Evolutionary conservation across 805 yeast species (phyloP).

Genomic region (Wickerhamiella azymoides): DNA sequence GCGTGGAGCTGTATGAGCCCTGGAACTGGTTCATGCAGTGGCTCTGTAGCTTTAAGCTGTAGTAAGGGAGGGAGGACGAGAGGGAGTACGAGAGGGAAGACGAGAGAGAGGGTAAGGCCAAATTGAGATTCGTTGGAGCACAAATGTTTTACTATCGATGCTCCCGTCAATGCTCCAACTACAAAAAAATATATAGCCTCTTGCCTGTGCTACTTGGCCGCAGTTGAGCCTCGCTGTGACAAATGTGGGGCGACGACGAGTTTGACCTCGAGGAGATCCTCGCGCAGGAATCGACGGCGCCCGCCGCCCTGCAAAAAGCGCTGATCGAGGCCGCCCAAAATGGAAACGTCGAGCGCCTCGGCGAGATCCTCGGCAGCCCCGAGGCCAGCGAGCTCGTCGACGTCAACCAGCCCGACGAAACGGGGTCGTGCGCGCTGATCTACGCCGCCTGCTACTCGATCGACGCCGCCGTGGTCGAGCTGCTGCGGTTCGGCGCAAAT

Average conservation of each 20-base stretch:
- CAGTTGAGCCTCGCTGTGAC: neutral
- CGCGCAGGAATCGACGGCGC: slow-evolving; percentile 10
- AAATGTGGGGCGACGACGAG: slow-evolving; percentile 10
- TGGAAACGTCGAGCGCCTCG: slow-evolving; percentile 23
- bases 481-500: slow-evolving; percentile 26
- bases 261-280: slow-evolving; percentile 18
- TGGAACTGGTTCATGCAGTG: neutral
- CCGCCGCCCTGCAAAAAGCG: slow-evolving; percentile 20
- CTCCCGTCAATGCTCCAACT: too few species aligned
- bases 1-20: neutral
- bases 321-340: slow-evolving; percentile 26
- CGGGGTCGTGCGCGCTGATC: slow-evolving; percentile 28
- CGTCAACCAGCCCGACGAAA: slow-evolving; percentile 25
- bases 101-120: too few species aligned
- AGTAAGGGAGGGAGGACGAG: too few species aligned
- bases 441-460: slow-evolving; percentile 31
- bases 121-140: too few species aligned
- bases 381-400: slow-evolving; percentile 20
- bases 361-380: slow-evolving; percentile 21
- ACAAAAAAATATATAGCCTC: too few species aligned
- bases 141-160: too few species aligned
- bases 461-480: slow-evolving; percentile 23
- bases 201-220: neutral
- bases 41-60: too few species aligned
- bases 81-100: too few species aligned